Evolutionary conservation across 768 basidiomycete genomes (phyloP).

Genomic region (Glaciozyma martinii): DNA sequence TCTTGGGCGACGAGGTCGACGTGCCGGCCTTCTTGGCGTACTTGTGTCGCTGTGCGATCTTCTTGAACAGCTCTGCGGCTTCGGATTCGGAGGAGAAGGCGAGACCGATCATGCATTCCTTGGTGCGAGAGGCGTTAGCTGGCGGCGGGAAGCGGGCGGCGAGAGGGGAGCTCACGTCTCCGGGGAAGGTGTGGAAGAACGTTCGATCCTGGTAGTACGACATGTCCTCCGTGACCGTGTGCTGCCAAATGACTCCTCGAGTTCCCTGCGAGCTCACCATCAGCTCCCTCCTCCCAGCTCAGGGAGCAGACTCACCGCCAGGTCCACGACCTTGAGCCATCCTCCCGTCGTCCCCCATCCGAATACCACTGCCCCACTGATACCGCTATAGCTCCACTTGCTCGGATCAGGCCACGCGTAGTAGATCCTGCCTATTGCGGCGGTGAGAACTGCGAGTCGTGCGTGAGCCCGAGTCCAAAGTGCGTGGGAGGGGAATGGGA

Average conservation of each 20-base stretch:
- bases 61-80: conserved; percentile 71
- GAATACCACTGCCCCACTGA: conserved; percentile 76
- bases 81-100: conserved; percentile 82
- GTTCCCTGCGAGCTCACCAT: conserved; percentile 50
- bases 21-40: conserved; percentile 21
- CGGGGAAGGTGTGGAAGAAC: conserved; percentile 85
- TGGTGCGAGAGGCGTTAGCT: conserved; percentile 1
- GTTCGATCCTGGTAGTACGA: conserved; percentile 73
- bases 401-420: conserved; percentile 68
- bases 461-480: not conserved
- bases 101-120: conserved; percentile 86
- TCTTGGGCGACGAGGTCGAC: not conserved
- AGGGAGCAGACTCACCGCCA: conserved; percentile 41
- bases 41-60: conserved; percentile 25
- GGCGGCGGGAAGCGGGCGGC: too few relatives aligned
- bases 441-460: conserved; percentile 51
- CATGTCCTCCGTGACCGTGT: conserved; percentile 75
- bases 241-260: conserved; percentile 82
- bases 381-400: conserved; percentile 77
- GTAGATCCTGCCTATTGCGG: conserved; percentile 80
- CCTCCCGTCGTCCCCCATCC: conserved; percentile 51
- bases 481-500: conserved; percentile 1
- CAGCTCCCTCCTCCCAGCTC: not conserved
- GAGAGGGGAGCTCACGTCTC: conserved; percentile 62
- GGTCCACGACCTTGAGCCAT: conserved; percentile 71